Evolutionary conservation across 2,329 filamentous ascomycete genomes (phyloP).

Genomic region (Hymenoscyphus repandus): DNA sequence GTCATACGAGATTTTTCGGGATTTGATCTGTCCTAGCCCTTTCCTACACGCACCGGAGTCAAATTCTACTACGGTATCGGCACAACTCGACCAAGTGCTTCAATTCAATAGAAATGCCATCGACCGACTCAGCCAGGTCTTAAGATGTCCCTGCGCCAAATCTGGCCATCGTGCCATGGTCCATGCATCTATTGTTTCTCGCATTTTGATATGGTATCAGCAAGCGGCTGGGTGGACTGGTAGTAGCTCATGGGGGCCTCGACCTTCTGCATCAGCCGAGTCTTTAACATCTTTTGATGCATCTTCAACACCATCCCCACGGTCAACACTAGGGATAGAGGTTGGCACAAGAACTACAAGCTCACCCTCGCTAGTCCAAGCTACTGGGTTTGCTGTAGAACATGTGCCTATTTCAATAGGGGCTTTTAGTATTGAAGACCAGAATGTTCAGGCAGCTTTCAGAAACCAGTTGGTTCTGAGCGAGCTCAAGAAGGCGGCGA

Average conservation of each 20-base stretch:
- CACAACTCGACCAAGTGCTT: conserved; percentile 21
- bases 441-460: conserved; percentile 20
- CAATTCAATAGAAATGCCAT: conserved; percentile 21
- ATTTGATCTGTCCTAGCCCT: conserved; percentile 21
- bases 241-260: conserved; percentile 13
- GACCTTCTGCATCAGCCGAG: conserved; percentile 2
- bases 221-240: conserved; percentile 24
- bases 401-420: conserved; percentile 21
- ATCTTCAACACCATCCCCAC: conserved; percentile 5
- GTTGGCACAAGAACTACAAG: conserved; percentile 1
- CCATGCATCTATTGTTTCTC: conserved; percentile 26
- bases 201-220: conserved; percentile 29
- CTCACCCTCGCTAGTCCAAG: conserved; percentile 14
- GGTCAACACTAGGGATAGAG: conserved; percentile 1
- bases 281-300: background rate
- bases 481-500: conserved; percentile 19
- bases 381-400: conserved; percentile 22
- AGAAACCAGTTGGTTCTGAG: conserved; percentile 23
- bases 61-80: conserved; percentile 18
- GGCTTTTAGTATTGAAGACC: conserved; percentile 22
- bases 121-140: conserved; percentile 15
- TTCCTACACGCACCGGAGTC: conserved; percentile 23
- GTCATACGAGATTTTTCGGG: conserved; percentile 23
- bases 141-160: conserved; percentile 23
- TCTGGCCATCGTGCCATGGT: conserved; percentile 23